Percentiles rank a stretch among this genome's conserved stretches.
Conservation (phyloP, 495 filamentous ascomycete genomes). For the Penicillium lagena region DNA sequence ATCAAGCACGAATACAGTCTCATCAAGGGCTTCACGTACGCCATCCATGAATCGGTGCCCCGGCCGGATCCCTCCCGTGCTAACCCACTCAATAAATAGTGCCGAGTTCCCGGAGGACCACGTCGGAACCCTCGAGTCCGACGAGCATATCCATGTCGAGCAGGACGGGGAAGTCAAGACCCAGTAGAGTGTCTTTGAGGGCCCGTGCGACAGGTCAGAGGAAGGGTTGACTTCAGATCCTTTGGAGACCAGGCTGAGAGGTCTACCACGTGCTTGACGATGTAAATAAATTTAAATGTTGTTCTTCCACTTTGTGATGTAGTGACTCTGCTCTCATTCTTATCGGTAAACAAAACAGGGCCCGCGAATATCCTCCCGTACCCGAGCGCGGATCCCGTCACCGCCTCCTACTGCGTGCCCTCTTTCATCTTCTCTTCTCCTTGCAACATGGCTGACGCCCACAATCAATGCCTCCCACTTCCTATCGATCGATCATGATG, state of each 20-base stretch:
- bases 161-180: constrained; percentile 62
- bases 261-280: no score
- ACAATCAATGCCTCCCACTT: constrained; percentile 2
- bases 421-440: no score
- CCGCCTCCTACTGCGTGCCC: no score
- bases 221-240: constrained; percentile 7
- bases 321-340: no score
- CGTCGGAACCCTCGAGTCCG: constrained; percentile 52
- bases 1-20: constrained; percentile 78
- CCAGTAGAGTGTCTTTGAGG: constrained; percentile 39
- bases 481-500: constrained; percentile 1
- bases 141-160: constrained; percentile 74
- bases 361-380: no score
- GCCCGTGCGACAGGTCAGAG: no score
- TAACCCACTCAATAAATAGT: constrained; percentile 36
- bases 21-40: constrained; percentile 90
- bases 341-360: no score
- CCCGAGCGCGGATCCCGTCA: no score
- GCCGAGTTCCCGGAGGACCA: constrained; percentile 65
- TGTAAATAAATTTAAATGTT: no score
- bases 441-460: no score
- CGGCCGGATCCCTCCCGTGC: background rate
- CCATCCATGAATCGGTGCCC: background rate
- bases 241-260: constrained; percentile 8
- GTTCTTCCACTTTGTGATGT: no score